A percentile compares a stretch with the other conserved stretches of the same genome.
These are phyloP conservation scores for Aspergillus cavernicola DNA, from an alignment of 495 filamentous ascomycete genomes.

Conservation along the genomic window DNA sequence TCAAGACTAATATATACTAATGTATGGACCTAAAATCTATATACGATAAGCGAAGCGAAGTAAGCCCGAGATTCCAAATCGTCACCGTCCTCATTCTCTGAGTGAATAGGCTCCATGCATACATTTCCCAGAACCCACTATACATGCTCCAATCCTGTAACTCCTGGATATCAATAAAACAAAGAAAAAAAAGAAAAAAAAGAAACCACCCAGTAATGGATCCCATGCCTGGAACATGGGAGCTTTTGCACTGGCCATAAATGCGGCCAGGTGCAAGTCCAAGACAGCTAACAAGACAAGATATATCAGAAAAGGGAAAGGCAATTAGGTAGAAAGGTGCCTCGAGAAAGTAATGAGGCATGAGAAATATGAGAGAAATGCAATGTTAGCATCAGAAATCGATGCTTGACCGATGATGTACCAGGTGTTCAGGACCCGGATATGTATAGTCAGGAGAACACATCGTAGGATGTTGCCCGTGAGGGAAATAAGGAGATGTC, in stretches of 20 bases:
- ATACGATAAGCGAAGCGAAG: not conserved
- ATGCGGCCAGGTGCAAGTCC: no score
- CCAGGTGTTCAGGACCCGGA: conserved; percentile 21
- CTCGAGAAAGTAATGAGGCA: not conserved
- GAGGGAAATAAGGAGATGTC: conserved; percentile 21
- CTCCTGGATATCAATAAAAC: conserved; percentile 5
- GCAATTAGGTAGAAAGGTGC: not conserved
- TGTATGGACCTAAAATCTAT: not conserved
- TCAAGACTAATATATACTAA: not conserved
- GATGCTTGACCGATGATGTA: conserved; percentile 25
- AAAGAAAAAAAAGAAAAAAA: not conserved
- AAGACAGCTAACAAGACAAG: not conserved
- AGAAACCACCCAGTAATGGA: not conserved
- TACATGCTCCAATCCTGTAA: conserved; percentile 5
- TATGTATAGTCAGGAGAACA: conserved; percentile 35
- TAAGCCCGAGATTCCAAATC: not conserved
- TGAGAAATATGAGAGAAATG: not conserved
- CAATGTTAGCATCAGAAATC: conserved; percentile 17
- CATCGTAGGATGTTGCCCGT: conserved; percentile 27
- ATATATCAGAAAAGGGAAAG: not conserved
- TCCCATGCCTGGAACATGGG: not conserved
- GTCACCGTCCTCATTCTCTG: conserved; percentile 5
- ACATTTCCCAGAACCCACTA: not conserved
- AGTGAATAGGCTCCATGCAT: conserved; percentile 2
- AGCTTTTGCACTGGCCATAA: no score